A percentile compares a stretch with the other conserved stretches of the same genome.
Conservation (phyloP, 805 yeast species). For the Ogataea methanolica region DNA sequence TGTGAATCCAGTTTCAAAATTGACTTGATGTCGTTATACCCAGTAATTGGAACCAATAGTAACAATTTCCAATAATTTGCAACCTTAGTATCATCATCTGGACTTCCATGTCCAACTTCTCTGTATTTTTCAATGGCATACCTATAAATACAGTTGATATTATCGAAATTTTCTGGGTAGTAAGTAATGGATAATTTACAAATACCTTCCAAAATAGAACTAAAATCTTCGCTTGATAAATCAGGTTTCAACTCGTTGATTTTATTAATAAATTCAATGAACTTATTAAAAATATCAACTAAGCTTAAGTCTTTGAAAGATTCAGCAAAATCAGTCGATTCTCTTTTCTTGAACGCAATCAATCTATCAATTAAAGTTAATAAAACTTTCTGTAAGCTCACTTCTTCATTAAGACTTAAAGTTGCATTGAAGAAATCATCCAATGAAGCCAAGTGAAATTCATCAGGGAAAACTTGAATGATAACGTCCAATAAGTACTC, state of each 20-base stretch:
- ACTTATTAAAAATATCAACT: conserved; percentile 47
- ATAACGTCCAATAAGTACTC: conserved; percentile 87
- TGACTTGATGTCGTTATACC: conserved; percentile 33
- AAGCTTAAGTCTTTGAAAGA: conserved; percentile 13
- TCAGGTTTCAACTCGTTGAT: conserved; percentile 57
- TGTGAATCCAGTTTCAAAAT: conserved; percentile 39
- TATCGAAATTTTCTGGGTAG: conserved; percentile 56
- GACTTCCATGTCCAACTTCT: conserved; percentile 16
- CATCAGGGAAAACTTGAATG: conserved; percentile 92
- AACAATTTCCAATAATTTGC: conserved; percentile 32
- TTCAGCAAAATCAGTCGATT: conserved; percentile 19
- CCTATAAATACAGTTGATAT: conserved; percentile 57
- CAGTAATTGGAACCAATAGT: conserved; percentile 44
- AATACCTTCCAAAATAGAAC: conserved; percentile 61
- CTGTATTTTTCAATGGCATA: conserved; percentile 42
- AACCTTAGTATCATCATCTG: conserved; percentile 22
- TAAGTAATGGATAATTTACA: conserved; percentile 59
- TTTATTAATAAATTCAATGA: conserved; percentile 60
- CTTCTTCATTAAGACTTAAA: conserved; percentile 61
- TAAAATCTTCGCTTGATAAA: conserved; percentile 60
- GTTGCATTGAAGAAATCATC: conserved; percentile 62
- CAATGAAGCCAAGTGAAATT: conserved; percentile 76
- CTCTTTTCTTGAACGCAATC: conserved; percentile 46
- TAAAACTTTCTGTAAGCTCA: conserved; percentile 63
- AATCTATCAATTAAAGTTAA: conserved; percentile 70